Conservation (phyloP, 345 rosid genomes). For the Erucastrum elatum region DNA sequence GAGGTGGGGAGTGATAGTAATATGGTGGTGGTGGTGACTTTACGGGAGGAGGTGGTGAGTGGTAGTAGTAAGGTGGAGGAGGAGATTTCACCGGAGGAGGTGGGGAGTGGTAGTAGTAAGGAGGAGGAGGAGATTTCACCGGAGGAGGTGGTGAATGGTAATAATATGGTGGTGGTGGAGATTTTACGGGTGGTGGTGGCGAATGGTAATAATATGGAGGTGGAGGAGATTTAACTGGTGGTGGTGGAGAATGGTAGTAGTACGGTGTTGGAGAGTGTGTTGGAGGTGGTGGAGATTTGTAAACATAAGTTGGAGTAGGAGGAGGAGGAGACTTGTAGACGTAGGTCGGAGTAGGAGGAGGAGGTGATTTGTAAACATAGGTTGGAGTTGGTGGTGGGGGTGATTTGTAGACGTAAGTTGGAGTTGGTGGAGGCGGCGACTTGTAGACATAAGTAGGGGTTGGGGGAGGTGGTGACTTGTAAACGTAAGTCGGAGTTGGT, state of each 20-base stretch:
- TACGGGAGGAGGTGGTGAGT: slow-evolving; percentile 5
- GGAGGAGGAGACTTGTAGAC: slow-evolving; percentile 49
- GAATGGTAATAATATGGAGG: not conserved
- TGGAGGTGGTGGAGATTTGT: slow-evolving; percentile 35
- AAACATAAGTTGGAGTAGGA: slow-evolving; percentile 22
- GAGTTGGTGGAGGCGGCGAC: slow-evolving; percentile 40
- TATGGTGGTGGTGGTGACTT: slow-evolving; percentile 18
- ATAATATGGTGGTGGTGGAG: slow-evolving; percentile 39
- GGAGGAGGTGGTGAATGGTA: slow-evolving; percentile 48
- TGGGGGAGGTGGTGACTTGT: slow-evolving; percentile 40
- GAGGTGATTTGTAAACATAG: slow-evolving; percentile 40
- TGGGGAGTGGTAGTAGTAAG: slow-evolving; percentile 21
- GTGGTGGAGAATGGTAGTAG: slow-evolving; percentile 5
- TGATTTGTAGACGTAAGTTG: slow-evolving; percentile 21
- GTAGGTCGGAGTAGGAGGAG: slow-evolving; percentile 22
- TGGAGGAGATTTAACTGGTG: not conserved
- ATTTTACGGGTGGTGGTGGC: not conserved
- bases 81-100: slow-evolving; percentile 33
- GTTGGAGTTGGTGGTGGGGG: slow-evolving; percentile 35
- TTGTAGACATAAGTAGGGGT: slow-evolving; percentile 25
- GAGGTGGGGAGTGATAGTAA: slow-evolving; percentile 7
- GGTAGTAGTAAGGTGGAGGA: slow-evolving; percentile 40
- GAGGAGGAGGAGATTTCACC: slow-evolving; percentile 36
- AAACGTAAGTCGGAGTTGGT: slow-evolving; percentile 32
- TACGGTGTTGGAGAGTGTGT: not conserved